A percentile compares a stretch with the other conserved stretches of the same genome.
Conservation (phyloP, 2,329 filamentous ascomycete species). For the Harringtonia lauricola region DNA sequence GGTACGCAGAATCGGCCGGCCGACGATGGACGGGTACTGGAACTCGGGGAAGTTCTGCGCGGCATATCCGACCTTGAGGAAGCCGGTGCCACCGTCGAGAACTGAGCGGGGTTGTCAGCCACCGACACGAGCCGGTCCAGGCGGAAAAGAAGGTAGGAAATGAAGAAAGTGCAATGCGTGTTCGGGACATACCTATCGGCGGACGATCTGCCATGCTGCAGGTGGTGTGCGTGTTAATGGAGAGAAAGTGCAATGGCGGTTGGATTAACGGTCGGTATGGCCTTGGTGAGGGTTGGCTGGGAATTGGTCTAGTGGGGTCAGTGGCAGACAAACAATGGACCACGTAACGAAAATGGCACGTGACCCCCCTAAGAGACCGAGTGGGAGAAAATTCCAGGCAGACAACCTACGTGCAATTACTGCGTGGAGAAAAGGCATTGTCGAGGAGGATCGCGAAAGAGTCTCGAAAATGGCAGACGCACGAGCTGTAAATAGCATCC, state of each 20-base stretch:
- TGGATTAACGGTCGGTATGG: conserved; percentile 12
- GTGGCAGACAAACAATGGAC: neutral
- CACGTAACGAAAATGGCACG: neutral
- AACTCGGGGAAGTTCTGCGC: conserved; percentile 99
- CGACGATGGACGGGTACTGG: conserved; percentile 96
- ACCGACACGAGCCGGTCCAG: neutral
- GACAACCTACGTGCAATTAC: too few relatives aligned
- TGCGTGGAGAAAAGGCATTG: too few relatives aligned
- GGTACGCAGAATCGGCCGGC: conserved; percentile 90
- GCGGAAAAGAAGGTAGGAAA: neutral
- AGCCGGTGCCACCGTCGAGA: conserved; percentile 98
- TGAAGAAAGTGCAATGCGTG: too few relatives aligned
- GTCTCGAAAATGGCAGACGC: neutral
- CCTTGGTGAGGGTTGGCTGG: neutral
- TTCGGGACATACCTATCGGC: conserved; percentile 39
- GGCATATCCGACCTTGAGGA: conserved; percentile 98
- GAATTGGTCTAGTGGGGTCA: neutral
- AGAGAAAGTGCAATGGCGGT: neutral
- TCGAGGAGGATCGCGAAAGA: too few relatives aligned
- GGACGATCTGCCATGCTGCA: conserved; percentile 35
- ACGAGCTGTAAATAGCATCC: conserved; percentile 14
- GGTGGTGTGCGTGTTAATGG: neutral
- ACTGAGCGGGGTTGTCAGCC: conserved; percentile 40
- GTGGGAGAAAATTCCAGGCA: too few relatives aligned
- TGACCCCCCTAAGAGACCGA: neutral